Evolutionary conservation across 192 early-diverging fungal species (phyloP).

Genomic region (Entrophospora sp.): DNA sequence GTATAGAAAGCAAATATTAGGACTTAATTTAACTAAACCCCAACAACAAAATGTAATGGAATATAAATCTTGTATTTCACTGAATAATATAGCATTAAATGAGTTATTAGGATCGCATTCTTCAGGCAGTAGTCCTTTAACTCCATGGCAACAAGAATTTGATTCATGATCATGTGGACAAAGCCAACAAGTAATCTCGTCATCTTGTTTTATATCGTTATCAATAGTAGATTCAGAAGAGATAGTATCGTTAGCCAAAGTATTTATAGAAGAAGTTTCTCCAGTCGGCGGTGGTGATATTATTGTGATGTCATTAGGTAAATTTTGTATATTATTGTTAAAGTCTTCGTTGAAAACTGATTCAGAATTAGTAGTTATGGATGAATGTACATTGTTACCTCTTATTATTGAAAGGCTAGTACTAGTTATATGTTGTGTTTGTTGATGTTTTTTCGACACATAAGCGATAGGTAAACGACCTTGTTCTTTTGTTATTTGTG

Average conservation of each 20-base stretch:
- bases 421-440: too few relatives aligned
- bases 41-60: conserved; percentile 50
- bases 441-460: too few relatives aligned
- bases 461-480: background rate
- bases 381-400: background rate
- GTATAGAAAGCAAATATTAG: conserved; percentile 56
- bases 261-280: too few relatives aligned
- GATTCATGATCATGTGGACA: too few relatives aligned
- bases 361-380: background rate
- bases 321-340: too few relatives aligned
- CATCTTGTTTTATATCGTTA: too few relatives aligned
- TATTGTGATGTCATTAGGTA: too few relatives aligned
- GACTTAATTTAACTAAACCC: conserved; percentile 50
- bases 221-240: too few relatives aligned
- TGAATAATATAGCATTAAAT: conserved; percentile 27
- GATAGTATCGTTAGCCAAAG: too few relatives aligned
- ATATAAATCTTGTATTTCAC: conserved; percentile 27
- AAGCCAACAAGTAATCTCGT: too few relatives aligned
- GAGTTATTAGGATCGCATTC: conserved; percentile 18
- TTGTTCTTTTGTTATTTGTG: conserved; percentile 9
- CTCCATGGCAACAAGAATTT: background rate
- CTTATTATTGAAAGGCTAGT: background rate
- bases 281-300: too few relatives aligned
- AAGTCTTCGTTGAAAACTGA: background rate
- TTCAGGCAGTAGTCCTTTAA: too few relatives aligned